Evolutionary conservation across 352 stramenopile species (phyloP).

Genomic region (Globisporangium cederbergense): DNA sequence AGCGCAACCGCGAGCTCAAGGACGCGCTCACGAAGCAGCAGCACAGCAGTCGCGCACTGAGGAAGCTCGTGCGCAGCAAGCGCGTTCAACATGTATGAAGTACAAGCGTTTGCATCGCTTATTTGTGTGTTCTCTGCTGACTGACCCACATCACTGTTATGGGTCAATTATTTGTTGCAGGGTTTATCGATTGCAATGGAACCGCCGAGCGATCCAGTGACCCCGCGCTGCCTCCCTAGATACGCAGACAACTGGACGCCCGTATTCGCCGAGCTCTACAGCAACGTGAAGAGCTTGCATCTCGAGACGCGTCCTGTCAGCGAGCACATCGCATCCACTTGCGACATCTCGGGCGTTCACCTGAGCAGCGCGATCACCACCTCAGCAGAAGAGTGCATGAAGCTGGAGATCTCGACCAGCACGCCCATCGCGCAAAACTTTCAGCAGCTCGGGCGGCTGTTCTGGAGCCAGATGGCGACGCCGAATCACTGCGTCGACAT

Average conservation of each 20-base stretch:
- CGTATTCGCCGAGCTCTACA: conserved; percentile 3
- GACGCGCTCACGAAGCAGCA: neutral
- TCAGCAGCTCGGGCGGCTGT: conserved; percentile 3
- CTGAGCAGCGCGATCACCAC: neutral
- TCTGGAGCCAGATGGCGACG: conserved; percentile 3
- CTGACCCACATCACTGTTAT: neutral
- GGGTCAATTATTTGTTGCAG: neutral
- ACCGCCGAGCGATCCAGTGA: neutral
- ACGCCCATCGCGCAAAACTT: conserved; percentile 3
- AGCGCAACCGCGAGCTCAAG: conserved; percentile 4
- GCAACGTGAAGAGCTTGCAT: neutral
- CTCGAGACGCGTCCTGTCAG: neutral
- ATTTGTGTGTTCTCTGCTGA: neutral
- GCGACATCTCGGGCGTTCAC: neutral
- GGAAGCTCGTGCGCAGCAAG: neutral
- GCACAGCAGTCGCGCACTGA: neutral
- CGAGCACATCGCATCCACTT: neutral
- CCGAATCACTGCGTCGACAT: conserved; percentile 3
- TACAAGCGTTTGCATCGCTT: neutral
- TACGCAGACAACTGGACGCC: neutral
- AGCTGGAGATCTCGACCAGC: neutral
- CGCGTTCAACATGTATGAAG: neutral
- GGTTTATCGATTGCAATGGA: neutral
- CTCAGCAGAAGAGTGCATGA: neutral
- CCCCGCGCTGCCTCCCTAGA: neutral